Conservation (phyloP, 202 grass and related monocot genomes). For the Setaria viridis region DNA sequence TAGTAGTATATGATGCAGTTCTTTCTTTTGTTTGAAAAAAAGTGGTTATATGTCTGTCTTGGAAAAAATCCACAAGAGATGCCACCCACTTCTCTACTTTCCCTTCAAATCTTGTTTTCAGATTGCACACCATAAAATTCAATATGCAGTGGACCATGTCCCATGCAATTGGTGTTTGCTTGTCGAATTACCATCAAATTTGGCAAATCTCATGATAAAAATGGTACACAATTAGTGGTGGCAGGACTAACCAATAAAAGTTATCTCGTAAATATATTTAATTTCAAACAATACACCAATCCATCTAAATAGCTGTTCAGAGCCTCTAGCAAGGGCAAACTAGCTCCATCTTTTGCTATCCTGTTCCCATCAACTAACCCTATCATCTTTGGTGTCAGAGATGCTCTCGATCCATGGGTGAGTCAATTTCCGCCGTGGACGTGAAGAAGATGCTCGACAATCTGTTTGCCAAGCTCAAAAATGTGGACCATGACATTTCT, state of each 20-base stretch:
- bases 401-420: neutral
- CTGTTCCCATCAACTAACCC: neutral
- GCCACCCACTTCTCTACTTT: neutral
- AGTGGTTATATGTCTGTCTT: neutral
- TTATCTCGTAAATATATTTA: neutral
- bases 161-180: neutral
- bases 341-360: neutral
- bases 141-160: neutral
- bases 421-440: neutral
- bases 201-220: neutral
- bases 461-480: neutral
- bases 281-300: neutral
- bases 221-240: neutral
- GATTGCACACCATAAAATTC: neutral
- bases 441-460: neutral
- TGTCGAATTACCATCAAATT: neutral
- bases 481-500: conserved; percentile 5
- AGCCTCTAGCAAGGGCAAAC: neutral
- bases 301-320: neutral
- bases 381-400: neutral
- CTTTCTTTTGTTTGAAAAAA: neutral
- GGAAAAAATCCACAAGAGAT: neutral
- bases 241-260: neutral
- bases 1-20: neutral
- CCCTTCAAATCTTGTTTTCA: conserved; percentile 20